Conservation (phyloP, 148 eudicot species). For the Spergularia bocconei region DNA sequence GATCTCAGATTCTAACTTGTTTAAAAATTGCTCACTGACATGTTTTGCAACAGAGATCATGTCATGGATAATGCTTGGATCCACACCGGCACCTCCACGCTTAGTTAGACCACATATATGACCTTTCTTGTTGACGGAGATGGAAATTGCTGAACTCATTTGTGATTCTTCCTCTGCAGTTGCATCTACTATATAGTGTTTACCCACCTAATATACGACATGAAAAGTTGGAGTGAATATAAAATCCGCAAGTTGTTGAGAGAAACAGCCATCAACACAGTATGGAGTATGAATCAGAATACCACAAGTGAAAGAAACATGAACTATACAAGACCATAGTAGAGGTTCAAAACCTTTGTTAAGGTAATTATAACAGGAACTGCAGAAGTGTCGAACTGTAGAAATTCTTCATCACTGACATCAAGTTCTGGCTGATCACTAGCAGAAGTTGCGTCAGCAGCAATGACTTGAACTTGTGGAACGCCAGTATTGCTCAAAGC, state of each 20-base stretch:
- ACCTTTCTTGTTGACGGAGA: conserved; percentile 69
- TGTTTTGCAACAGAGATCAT: conserved; percentile 86
- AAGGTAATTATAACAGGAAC: conserved; percentile 84
- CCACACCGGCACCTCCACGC: conserved; percentile 82
- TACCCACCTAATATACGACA: conserved; percentile 53
- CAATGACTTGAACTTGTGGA: conserved; percentile 71
- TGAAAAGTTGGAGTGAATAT: neutral
- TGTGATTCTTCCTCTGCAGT: conserved; percentile 89
- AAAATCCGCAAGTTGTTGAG: neutral
- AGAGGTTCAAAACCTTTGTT: conserved; percentile 59
- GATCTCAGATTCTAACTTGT: conserved; percentile 83
- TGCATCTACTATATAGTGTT: conserved; percentile 88
- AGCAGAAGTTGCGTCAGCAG: conserved; percentile 43
- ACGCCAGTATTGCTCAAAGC: conserved; percentile 83
- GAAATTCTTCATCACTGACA: conserved; percentile 88
- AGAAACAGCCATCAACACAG: too few species aligned
- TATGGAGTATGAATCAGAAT: too few species aligned
- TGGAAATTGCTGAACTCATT: conserved; percentile 83
- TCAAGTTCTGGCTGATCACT: conserved; percentile 86
- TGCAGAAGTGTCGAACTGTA: conserved; percentile 75
- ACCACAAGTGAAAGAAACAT: neutral
- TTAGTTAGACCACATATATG: conserved; percentile 76
- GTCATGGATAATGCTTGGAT: conserved; percentile 83
- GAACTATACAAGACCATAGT: neutral
- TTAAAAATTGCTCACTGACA: conserved; percentile 70